Evolutionary conservation across 495 filamentous ascomycete species (phyloP).

Genomic region (Tuber melanosporum): DNA sequence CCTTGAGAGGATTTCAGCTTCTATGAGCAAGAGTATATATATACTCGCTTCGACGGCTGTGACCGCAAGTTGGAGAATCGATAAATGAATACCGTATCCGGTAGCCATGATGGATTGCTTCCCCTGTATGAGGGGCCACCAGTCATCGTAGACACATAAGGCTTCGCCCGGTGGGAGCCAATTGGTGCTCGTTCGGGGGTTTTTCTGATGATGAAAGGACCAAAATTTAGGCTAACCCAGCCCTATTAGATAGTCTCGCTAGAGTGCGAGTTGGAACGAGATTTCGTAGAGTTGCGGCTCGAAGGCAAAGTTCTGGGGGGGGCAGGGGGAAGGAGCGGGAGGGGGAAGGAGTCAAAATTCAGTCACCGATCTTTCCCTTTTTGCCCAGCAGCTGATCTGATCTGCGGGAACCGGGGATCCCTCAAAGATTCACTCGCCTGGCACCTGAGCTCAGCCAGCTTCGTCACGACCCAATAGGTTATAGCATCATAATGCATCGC

Average conservation of each 20-base stretch:
- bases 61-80: neutral
- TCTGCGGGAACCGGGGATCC: neutral
- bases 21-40: neutral
- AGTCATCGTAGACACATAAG: neutral
- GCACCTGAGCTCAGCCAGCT: neutral
- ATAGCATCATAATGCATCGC: neutral
- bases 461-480: neutral
- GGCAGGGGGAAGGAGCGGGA: neutral
- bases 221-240: neutral
- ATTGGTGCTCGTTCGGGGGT: neutral
- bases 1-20: neutral
- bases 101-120: neutral
- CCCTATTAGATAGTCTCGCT: neutral
- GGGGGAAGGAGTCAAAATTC: neutral
- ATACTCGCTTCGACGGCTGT: neutral
- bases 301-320: neutral
- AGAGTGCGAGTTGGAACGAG: neutral
- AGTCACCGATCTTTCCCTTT: neutral
- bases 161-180: neutral
- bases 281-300: neutral
- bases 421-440: neutral
- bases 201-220: neutral
- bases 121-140: neutral
- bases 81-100: neutral
- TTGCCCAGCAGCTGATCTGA: neutral